A percentile compares a stretch with the other conserved stretches of the same genome.
These are phyloP conservation scores for Williopsis jadinii DNA, from an alignment of 1,139 yeast species.

Conservation along the genomic window DNA sequence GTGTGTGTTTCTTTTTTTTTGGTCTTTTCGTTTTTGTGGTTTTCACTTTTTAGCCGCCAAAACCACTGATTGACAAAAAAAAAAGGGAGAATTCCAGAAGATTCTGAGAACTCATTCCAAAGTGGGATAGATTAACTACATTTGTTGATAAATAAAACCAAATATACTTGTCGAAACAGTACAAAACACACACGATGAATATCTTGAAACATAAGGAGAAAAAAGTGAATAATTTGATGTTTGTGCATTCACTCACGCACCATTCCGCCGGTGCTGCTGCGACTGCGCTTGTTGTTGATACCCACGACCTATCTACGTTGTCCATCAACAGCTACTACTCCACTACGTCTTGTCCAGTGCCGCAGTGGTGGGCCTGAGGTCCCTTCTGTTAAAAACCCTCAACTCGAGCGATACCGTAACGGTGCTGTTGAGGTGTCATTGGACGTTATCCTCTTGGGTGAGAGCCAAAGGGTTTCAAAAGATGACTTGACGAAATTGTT, in stretches of 20 bases:
- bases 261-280: slow-evolving; percentile 6
- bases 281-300: slow-evolving; percentile 16
- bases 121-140: no score
- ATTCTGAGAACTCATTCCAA: no score
- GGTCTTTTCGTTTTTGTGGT: no score
- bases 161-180: no score
- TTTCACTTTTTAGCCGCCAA: no score
- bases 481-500: slow-evolving; percentile 9
- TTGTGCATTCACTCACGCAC: slow-evolving; percentile 15
- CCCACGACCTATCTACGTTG: slow-evolving; percentile 12
- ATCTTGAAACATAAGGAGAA: slow-evolving; percentile 16
- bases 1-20: no score
- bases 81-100: no score
- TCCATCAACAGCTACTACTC: slow-evolving; percentile 14
- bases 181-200: slow-evolving; percentile 10
- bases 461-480: slow-evolving; percentile 21
- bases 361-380: slow-evolving; percentile 26
- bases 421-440: slow-evolving; percentile 22
- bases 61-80: no score
- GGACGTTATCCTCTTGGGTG: slow-evolving; percentile 23
- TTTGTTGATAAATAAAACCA: no score
- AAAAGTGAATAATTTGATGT: slow-evolving; percentile 17
- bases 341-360: slow-evolving; percentile 15
- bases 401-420: slow-evolving; percentile 13
- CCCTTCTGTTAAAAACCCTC: slow-evolving; percentile 22